Conservation (phyloP, 2,329 filamentous ascomycete genomes). For the Alternaria novae-zelandiae region DNA sequence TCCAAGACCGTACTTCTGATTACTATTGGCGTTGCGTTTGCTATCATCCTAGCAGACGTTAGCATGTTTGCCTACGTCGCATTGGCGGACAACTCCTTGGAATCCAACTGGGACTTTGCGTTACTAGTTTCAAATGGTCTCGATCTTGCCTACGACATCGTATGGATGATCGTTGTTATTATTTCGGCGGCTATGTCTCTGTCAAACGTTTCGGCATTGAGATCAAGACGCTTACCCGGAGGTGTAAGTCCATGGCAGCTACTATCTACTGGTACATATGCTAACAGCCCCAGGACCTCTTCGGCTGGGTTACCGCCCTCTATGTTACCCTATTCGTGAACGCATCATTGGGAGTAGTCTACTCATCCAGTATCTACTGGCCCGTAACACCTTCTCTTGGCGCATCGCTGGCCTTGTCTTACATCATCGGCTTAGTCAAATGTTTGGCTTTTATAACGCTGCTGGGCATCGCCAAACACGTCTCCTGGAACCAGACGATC, state of each 20-base stretch:
- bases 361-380: neutral
- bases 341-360: slow-evolving; percentile 11
- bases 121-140: slow-evolving; percentile 1
- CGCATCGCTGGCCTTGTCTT: slow-evolving; percentile 9
- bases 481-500: slow-evolving; percentile 10
- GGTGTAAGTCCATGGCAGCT: slow-evolving; percentile 22
- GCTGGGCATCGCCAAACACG: slow-evolving; percentile 28
- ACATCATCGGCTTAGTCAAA: slow-evolving; percentile 22
- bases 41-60: slow-evolving; percentile 18
- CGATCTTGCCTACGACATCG: slow-evolving; percentile 14
- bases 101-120: neutral
- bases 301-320: slow-evolving; percentile 22
- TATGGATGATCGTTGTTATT: slow-evolving; percentile 30
- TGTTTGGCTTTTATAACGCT: slow-evolving; percentile 26
- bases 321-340: slow-evolving; percentile 26
- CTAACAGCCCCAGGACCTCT: slow-evolving; percentile 22
- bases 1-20: slow-evolving; percentile 18
- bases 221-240: slow-evolving; percentile 16
- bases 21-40: slow-evolving; percentile 28
- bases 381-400: neutral
- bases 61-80: slow-evolving; percentile 20
- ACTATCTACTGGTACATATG: neutral
- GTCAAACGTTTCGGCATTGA: slow-evolving; percentile 20
- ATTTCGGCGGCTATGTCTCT: slow-evolving; percentile 18
- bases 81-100: slow-evolving; percentile 6